Evolutionary conservation across 495 filamentous ascomycete genomes (phyloP), one percentile per base, ranked within the genome.

Genomic region (Usnea hakonensis): DNA sequence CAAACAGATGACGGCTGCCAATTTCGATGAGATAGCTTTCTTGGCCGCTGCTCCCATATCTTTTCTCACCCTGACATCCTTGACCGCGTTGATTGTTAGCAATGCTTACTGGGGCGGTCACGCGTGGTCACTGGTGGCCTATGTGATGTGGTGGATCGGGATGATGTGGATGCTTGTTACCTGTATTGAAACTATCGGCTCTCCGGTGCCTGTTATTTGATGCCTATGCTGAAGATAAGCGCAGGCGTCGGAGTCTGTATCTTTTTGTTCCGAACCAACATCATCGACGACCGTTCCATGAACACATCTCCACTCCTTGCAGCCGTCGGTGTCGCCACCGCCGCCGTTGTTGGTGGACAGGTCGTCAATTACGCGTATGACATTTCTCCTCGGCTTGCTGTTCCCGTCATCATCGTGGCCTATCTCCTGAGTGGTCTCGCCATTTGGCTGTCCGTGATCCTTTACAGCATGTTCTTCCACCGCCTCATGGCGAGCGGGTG

Each of bases 91-190:
- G 6, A 55, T 55, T 55, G 30, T 55, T 5, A 36, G 53, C 53
- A 55, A 55, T 35, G 16, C 53, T 55, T 19, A 55, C 19, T 55
- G 30, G 53, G 53, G 53, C 28, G 53, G 53, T n/a, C 53, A 55
- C 32, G 53, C 53, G 35, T 55, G 53, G 53, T 55, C 53, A 11
- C 17, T 55, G 0, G 53, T 55, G 21, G 53, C 53, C 17, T 55
- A 55, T 36, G 32, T 37, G 21, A 37, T 55, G 53, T 55, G 53
- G 53, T 55, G 53, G 53, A 21, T 55, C 23, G 53, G 53, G 30
- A 37, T 55, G 26, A 4, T 19, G 2, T 55, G 32, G 32, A 55
- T 55, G 53, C 10, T 55, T n/a, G 23, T 7, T 19, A 55, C 26
- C 10, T 55, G 53, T 55, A 55, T 13, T 16, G 44, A 23, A 32